Evolutionary conservation across 2,329 filamentous ascomycete genomes (phyloP).

Genomic region (Ceratocystiopsis sp.): DNA sequence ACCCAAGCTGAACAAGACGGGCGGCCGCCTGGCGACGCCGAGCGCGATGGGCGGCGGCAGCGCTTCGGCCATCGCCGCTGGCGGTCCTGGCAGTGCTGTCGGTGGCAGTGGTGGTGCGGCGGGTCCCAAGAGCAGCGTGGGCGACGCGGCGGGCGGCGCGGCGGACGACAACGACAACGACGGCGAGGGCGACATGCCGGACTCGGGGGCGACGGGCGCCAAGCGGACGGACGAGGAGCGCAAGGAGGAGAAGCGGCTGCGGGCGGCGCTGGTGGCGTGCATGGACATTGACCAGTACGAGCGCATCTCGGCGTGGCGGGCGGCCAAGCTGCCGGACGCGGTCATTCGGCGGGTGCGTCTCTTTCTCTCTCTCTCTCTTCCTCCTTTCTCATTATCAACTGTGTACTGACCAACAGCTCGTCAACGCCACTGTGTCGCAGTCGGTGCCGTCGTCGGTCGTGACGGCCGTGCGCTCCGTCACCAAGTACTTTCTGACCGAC

Average conservation of each 20-base stretch:
- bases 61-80: too few species aligned
- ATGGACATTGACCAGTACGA: constrained; percentile 51
- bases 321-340: constrained; percentile 49
- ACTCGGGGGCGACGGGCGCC: constrained; percentile 14
- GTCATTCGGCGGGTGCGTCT: constrained; percentile 47
- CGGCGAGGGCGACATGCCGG: constrained; percentile 16
- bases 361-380: not conserved
- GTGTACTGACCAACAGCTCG: constrained; percentile 34
- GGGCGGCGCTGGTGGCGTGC: constrained; percentile 44
- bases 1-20: constrained; percentile 34
- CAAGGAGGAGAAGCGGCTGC: constrained; percentile 46
- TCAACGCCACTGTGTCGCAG: constrained; percentile 67
- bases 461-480: constrained; percentile 57
- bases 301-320: constrained; percentile 54
- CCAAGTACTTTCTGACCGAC: constrained; percentile 62
- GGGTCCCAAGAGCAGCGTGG: constrained; percentile 13
- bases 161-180: constrained; percentile 36
- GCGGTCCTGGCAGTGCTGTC: constrained; percentile 28
- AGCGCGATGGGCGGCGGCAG: constrained; percentile 25
- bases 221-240: constrained; percentile 33
- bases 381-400: constrained; percentile 1
- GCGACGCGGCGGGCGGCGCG: constrained; percentile 21
- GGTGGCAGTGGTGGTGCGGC: constrained; percentile 22
- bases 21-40: constrained; percentile 22
- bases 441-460: constrained; percentile 59